Evolutionary conservation across 805 yeast genomes (phyloP), one percentile per base, ranked within the genome.

Genomic region (Nakazawaea ambrosiae): DNA sequence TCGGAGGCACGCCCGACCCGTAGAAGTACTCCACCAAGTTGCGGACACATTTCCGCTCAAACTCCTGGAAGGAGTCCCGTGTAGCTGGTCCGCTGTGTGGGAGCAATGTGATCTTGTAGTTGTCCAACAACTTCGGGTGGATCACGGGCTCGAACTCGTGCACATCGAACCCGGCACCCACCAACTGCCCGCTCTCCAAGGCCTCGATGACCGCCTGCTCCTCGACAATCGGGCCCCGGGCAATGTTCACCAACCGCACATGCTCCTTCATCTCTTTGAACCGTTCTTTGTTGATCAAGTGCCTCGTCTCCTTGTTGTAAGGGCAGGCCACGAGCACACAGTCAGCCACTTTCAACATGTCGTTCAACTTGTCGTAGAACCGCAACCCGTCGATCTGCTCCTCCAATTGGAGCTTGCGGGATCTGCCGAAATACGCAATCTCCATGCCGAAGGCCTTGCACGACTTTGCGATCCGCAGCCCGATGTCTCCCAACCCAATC

Each of bases 401-500:
- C 42, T 63, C 64, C 24, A 55, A 49, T 5, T 48, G 53, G 2
- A 46, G 48, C 25, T 61, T 57, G 15, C 51, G 45, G 8, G 50
- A 43, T 40, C 71, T 50, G 45, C 66, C 69, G 41, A 63, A 65
- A 39, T 69, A 68, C 2, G 58, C 51, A 8, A 66, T 59, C 4
- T 62, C 60, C 64, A 66, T 65, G 1, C 73, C 74, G 34, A 70
- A 43, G 7, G 67, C 59, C 12, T 58, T 49, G 44, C 70, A 63
- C 22, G 66, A 58, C 31, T 53, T 54, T 3, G 72, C 73, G 3
- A 66, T 65, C 12, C 61, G 50, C 30, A 55, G 44, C 4, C 75
- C 75, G 44, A 70, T 70, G 40, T 66, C 66, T 14, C 76, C 76
- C 4, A 70, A 45, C 0, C 75, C 75, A 23, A 70, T 47, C 15